Percentiles rank a stretch among this genome's conserved stretches.
Evolutionary conservation across 495 filamentous ascomycete species (phyloP).

Genomic region (Pyrenopolyporus hunteri): DNA sequence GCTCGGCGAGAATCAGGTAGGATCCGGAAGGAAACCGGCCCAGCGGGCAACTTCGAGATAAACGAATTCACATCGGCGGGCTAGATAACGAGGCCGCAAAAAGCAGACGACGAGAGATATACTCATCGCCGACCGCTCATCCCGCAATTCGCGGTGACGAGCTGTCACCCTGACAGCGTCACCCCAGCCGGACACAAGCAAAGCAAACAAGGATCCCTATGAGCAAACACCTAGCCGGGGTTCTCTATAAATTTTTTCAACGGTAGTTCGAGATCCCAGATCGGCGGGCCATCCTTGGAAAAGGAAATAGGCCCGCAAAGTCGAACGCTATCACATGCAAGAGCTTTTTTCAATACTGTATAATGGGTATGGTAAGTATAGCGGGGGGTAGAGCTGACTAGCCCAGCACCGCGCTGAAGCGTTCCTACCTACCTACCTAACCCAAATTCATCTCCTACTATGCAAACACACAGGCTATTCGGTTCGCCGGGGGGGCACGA

Average conservation of each 20-base stretch:
- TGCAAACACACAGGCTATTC: no score
- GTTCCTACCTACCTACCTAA: no score
- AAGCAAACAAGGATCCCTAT: constrained; percentile 2
- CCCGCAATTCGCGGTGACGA: constrained; percentile 4
- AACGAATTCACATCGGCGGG: constrained; percentile 11
- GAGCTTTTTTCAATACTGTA: no score
- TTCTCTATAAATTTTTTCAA: no score
- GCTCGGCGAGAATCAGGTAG: not conserved
- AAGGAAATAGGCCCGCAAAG: no score
- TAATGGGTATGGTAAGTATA: no score
- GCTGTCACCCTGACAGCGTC: not conserved
- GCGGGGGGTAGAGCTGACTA: no score
- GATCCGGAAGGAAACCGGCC: constrained; percentile 9
- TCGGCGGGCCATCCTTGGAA: no score
- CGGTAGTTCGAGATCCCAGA: no score
- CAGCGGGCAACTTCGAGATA: constrained; percentile 16
- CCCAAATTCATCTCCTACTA: no score
- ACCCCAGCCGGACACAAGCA: not conserved
- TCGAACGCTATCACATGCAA: no score
- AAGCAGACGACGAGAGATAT: constrained; percentile 10
- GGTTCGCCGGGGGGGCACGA: not conserved
- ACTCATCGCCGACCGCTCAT: not conserved
- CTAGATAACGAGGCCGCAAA: not conserved
- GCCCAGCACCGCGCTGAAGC: no score
- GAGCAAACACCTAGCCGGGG: not conserved